Conservation (phyloP, 148 eudicot genomes). For the Rhododendron henanense region DNA sequence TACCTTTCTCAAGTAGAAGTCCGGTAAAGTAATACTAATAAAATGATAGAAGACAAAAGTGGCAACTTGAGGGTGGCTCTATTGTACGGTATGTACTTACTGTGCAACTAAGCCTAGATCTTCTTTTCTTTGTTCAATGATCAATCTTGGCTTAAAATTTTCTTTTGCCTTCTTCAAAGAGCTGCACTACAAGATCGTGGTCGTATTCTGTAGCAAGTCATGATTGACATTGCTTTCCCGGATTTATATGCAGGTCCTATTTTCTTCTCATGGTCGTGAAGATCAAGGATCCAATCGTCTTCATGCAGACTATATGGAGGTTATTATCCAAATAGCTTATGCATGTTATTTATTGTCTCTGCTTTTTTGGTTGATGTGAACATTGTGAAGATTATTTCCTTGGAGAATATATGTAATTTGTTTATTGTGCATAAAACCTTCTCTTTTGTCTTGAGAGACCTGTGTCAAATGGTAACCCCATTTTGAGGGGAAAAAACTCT, state of each 20-base stretch:
- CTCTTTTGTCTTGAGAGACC: neutral
- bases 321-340: conserved; percentile 12
- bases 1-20: neutral
- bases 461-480: neutral
- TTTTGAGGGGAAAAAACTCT: neutral
- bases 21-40: neutral
- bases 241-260: conserved; percentile 42
- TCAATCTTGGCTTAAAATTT: neutral
- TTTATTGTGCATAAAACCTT: neutral
- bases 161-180: neutral
- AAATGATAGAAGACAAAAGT: neutral
- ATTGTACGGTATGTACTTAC: neutral
- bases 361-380: neutral
- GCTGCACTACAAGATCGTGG: neutral
- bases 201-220: neutral
- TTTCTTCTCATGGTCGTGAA: conserved; percentile 42
- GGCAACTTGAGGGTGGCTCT: neutral
- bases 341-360: neutral
- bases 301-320: conserved; percentile 65
- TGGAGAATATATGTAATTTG: neutral
- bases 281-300: conserved; percentile 36
- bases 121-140: neutral
- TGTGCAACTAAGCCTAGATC: neutral
- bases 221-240: neutral
- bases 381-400: conserved; percentile 6